Percentiles rank a stretch among this genome's conserved stretches.
Conservation (phyloP, 169 alveolate genomes). For the Cryptosporidium ryanae region DNA sequence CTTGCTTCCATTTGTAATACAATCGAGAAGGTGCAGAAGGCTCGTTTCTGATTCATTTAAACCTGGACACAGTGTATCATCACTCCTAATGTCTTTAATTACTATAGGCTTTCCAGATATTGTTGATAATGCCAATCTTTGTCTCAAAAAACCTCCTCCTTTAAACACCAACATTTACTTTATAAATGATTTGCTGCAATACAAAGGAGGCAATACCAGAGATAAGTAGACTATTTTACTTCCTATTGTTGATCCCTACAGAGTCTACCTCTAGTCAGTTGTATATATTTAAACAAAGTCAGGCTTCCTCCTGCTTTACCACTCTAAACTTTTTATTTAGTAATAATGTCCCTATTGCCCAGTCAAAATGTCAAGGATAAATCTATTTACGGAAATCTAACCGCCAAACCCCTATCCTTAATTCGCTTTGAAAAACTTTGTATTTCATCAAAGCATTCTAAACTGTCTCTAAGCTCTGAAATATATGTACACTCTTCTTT, state of each 20-base stretch:
- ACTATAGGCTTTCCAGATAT: slow-evolving; percentile 72
- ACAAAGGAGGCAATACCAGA: no score
- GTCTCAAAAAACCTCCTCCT: slow-evolving; percentile 73
- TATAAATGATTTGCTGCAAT: no score
- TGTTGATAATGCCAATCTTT: slow-evolving; percentile 78
- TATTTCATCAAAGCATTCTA: neutral
- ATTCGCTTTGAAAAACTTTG: neutral
- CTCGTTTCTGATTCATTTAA: slow-evolving; percentile 84
- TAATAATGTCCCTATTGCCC: neutral
- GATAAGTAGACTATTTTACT: no score
- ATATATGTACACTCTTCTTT: neutral
- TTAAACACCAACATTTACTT: slow-evolving; percentile 17
- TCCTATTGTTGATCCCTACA: no score
- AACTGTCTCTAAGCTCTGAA: neutral
- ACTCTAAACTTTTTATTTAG: no score
- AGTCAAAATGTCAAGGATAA: slow-evolving; percentile 12
- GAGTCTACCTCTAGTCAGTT: no score
- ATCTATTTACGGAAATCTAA: neutral
- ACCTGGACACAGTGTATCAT: slow-evolving; percentile 83
- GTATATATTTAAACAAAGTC: no score
- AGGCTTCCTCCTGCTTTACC: no score
- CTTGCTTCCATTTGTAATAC: slow-evolving; percentile 85
- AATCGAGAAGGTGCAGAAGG: slow-evolving; percentile 83
- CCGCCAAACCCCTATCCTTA: neutral
- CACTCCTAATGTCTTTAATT: slow-evolving; percentile 82